Base-by-base conservation (phyloP, 495 filamentous ascomycete genomes). In the Aspergillus funiculosus region DNA sequence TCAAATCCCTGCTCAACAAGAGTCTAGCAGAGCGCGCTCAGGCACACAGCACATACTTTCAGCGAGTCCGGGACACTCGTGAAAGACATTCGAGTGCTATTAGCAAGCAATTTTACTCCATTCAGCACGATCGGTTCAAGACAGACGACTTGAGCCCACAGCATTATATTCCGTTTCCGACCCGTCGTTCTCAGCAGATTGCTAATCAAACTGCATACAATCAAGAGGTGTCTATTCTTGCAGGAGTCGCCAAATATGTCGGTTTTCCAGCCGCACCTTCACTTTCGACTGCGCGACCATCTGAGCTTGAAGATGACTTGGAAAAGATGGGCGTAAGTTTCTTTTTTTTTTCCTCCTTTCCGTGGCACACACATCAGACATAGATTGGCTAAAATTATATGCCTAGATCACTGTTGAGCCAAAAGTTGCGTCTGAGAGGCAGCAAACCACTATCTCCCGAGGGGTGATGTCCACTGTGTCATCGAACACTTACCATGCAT, bases 211-310 rank as follows among this genome's bases (percentile, higher is more conserved):
- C 85, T 29, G 83, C 86, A 32, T 95, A 95, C 63, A 96, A 95
- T 62, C 83, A 82, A 53, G 92, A 98, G 60, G 89, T 98, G 4
- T 90, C 87, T 5, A 76, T 95, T 10, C 75, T 98, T 44, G 82
- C 89, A 6, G 91, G 92, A 14, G 76, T 97, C 44, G 88, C 89
- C 5, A 95, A 95, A 62, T 87, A 95, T 63, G 79, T 94, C 39
- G 92, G 92, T 17, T 97, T 96, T 64, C 92, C 92, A 20, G 91
- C 91, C 24, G 91, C 91, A n/a, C 92, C 92, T 14, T 74, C 82
- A 8, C 79, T 98, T 50, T 66, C 74, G 19, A 76, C 82, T 18
- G 85, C 82, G 14, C 79, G 86, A 10, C 71, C 78, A 7, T 71
- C 79, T 13, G 88, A 94, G 48, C 65, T 89, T 18, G 86, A 94